Evolutionary conservation across 2,329 filamentous ascomycete genomes (phyloP).

Genomic region (Chaetoscypha palmicola): DNA sequence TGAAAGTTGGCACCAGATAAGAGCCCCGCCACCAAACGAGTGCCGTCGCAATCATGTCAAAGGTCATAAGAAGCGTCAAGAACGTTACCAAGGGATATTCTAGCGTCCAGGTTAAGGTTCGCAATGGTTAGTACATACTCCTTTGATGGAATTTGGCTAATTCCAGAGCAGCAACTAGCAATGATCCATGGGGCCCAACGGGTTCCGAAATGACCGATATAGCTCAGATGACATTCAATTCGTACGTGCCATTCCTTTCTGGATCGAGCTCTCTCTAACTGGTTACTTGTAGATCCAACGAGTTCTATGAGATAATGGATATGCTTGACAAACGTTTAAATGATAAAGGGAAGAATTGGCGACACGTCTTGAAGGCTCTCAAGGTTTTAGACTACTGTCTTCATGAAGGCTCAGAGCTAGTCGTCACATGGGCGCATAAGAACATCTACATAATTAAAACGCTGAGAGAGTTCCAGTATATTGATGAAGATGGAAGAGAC

Average conservation of each 20-base stretch:
- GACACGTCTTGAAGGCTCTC: constrained; percentile 92
- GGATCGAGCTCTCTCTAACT: constrained; percentile 7
- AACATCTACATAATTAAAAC: constrained; percentile 99
- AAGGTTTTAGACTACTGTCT: constrained; percentile 98
- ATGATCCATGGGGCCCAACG: constrained; percentile 96
- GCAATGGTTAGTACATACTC: constrained; percentile 65
- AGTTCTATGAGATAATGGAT: constrained; percentile 99
- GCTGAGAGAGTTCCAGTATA: constrained; percentile 89
- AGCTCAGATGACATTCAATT: constrained; percentile 94
- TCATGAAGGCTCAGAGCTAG: constrained; percentile 91
- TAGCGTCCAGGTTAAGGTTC: constrained; percentile 91
- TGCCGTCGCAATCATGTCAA: constrained; percentile 63
- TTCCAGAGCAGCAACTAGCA: constrained; percentile 74
- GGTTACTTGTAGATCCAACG: constrained; percentile 56
- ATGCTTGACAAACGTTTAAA: constrained; percentile 99
- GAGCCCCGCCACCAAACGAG: no score
- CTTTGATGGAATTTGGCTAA: constrained; percentile 24
- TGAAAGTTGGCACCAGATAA: no score
- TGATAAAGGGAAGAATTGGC: constrained; percentile 99
- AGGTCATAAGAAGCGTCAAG: constrained; percentile 94
- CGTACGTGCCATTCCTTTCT: constrained; percentile 50
- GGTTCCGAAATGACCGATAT: constrained; percentile 99
- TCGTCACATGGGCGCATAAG: constrained; percentile 96
- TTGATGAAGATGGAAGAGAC: constrained; percentile 91
- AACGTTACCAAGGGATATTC: constrained; percentile 99